phyloP scores from a whole-genome alignment of 1,284 basidiomycete species.

The Inonotus obliquus region DNA sequence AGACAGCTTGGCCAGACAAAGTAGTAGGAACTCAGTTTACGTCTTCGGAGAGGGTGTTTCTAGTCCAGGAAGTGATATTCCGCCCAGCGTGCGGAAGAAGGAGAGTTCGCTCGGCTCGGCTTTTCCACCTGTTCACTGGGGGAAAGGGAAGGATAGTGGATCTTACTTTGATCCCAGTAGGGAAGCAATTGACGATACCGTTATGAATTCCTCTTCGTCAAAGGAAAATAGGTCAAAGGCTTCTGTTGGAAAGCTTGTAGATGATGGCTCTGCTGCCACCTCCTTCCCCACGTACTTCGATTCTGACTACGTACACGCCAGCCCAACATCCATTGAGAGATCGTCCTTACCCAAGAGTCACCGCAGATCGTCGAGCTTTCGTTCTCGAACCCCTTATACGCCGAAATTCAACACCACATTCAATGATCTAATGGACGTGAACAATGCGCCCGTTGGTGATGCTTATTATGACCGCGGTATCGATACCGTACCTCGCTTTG shows the following conservation, averaged over 20 bases:
- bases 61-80: constrained; percentile 36
- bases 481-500: neutral
- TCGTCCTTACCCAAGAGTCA: constrained; percentile 15
- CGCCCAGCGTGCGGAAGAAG: constrained; percentile 36
- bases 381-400: constrained; percentile 23
- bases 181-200: constrained; percentile 35
- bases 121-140: constrained; percentile 68
- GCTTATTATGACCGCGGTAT: neutral
- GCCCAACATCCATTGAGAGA: constrained; percentile 15
- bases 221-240: constrained; percentile 16
- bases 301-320: constrained; percentile 26
- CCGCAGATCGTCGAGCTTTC: constrained; percentile 34
- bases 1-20: neutral
- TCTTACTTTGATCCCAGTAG: constrained; percentile 38
- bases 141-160: constrained; percentile 40
- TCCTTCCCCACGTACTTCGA: constrained; percentile 40
- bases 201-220: constrained; percentile 25
- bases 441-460: constrained; percentile 6
- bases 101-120: constrained; percentile 38
- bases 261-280: constrained; percentile 24
- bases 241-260: constrained; percentile 16
- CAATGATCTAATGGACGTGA: constrained; percentile 29
- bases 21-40: constrained; percentile 39
- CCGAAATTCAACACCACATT: constrained; percentile 31
- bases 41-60: constrained; percentile 49